Evolutionary conservation across 2,329 filamentous ascomycete genomes (phyloP).

Genomic region (Nemania sp.): DNA sequence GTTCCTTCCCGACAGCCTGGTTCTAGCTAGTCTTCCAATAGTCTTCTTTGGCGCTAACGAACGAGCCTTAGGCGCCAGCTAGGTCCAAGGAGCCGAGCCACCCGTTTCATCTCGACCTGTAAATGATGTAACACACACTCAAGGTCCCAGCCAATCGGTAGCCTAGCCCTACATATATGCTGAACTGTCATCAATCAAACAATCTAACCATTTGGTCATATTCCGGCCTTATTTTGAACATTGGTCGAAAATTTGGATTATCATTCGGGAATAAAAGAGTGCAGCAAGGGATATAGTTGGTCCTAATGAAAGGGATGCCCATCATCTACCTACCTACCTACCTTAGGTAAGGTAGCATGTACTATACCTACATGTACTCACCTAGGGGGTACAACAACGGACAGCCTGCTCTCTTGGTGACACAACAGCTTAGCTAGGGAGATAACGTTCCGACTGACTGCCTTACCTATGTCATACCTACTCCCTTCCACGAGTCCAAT

Average conservation of each 20-base stretch:
- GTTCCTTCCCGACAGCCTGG: not conserved
- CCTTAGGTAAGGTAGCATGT: too few relatives aligned
- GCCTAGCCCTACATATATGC: not conserved
- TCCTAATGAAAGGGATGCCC: not conserved
- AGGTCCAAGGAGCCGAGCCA: too few relatives aligned
- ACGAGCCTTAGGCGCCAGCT: too few relatives aligned
- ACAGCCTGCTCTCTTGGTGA: constrained; percentile 8
- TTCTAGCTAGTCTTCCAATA: not conserved
- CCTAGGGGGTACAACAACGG: not conserved
- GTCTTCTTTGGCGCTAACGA: too few relatives aligned
- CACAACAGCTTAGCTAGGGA: constrained; percentile 14
- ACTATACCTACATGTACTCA: too few relatives aligned
- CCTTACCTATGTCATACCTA: too few relatives aligned
- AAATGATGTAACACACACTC: not conserved
- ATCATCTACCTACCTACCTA: too few relatives aligned
- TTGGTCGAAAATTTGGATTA: not conserved
- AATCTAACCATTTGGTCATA: not conserved
- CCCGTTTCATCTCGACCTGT: not conserved
- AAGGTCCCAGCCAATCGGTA: not conserved
- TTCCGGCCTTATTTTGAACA: not conserved
- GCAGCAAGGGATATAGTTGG: not conserved
- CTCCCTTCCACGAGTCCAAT: not conserved
- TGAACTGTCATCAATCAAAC: not conserved
- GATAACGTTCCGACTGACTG: not conserved
- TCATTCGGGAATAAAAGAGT: not conserved